Percentiles rank a stretch among this genome's conserved stretches.
These are phyloP conservation scores for Hyphodiscus sp. DNA, from an alignment of 2,329 filamentous ascomycete genomes.

Conservation along the genomic window DNA sequence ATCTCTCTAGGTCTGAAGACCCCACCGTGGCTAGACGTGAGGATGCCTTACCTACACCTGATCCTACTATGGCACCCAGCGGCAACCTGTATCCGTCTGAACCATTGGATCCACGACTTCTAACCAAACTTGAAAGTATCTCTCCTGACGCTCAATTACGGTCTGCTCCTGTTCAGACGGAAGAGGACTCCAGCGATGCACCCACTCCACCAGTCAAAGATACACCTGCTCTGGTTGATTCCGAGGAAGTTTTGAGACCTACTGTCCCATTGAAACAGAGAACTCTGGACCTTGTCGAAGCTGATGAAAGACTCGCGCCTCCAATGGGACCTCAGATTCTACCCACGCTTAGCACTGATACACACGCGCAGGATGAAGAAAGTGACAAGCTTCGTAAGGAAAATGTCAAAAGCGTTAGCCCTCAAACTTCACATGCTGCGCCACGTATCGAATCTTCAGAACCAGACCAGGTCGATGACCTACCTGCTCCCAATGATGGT, in stretches of 20 bases:
- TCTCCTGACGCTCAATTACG: constrained; percentile 19
- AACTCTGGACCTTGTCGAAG: not conserved
- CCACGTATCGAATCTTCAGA: constrained; percentile 8
- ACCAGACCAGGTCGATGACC: constrained; percentile 13
- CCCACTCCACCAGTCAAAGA: constrained; percentile 44
- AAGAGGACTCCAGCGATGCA: constrained; percentile 31
- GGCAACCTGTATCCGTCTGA: constrained; percentile 20
- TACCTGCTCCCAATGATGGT: constrained; percentile 8
- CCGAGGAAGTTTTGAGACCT: constrained; percentile 14
- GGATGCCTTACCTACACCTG: constrained; percentile 18
- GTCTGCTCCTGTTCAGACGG: constrained; percentile 22
- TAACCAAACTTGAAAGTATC: constrained; percentile 17
- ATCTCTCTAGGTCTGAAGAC: not conserved
- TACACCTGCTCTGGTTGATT: constrained; percentile 16
- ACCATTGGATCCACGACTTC: constrained; percentile 20
- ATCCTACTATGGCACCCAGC: constrained; percentile 18
- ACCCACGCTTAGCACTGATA: constrained; percentile 19
- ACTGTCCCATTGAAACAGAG: constrained; percentile 10
- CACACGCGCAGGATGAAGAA: constrained; percentile 41
- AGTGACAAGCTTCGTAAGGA: constrained; percentile 68
- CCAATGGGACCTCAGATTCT: constrained; percentile 10
- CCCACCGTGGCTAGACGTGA: not conserved
- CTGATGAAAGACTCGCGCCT: constrained; percentile 6
- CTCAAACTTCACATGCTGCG: constrained; percentile 32
- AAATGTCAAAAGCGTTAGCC: constrained; percentile 63